Conservation (phyloP, 129 eudicot species). For the Ambrosia artemisiifolia region DNA sequence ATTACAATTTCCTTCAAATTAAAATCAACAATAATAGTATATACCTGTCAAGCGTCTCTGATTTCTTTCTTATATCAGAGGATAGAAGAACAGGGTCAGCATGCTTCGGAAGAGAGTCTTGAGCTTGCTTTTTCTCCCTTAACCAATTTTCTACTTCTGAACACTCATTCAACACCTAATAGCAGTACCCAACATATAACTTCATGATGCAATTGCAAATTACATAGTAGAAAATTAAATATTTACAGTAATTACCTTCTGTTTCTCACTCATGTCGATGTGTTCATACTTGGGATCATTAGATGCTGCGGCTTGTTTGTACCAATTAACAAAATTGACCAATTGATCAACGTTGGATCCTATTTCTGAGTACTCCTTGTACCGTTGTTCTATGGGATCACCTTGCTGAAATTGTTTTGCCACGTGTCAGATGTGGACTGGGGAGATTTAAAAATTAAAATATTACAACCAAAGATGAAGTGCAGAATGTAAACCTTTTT, state of each 20-base stretch:
- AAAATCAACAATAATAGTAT: neutral
- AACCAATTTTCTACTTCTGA: slow-evolving; percentile 87
- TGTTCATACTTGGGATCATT: slow-evolving; percentile 73
- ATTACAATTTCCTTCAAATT: neutral
- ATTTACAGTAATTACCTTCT: slow-evolving; percentile 45
- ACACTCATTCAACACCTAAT: slow-evolving; percentile 69
- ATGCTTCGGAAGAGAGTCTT: slow-evolving; percentile 68
- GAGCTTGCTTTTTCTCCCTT: slow-evolving; percentile 73
- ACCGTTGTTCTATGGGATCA: slow-evolving; percentile 78
- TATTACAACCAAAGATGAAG: neutral
- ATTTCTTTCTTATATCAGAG: slow-evolving; percentile 68
- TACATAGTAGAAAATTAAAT: neutral
- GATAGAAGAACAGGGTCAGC: slow-evolving; percentile 65
- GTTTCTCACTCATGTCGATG: slow-evolving; percentile 66
- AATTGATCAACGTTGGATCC: slow-evolving; percentile 56
- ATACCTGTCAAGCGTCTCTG: slow-evolving; percentile 80
- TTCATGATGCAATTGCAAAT: neutral
- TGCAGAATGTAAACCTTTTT: slow-evolving; percentile 50
- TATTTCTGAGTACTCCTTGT: slow-evolving; percentile 67
- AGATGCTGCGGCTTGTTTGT: slow-evolving; percentile 68
- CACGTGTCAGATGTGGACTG: neutral
- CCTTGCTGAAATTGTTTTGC: slow-evolving; percentile 52
- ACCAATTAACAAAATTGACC: slow-evolving; percentile 44
- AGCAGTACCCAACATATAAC: neutral
- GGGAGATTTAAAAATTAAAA: neutral